Evolutionary conservation across 768 basidiomycete genomes (phyloP).

Genomic region (Amanita rubescens): DNA sequence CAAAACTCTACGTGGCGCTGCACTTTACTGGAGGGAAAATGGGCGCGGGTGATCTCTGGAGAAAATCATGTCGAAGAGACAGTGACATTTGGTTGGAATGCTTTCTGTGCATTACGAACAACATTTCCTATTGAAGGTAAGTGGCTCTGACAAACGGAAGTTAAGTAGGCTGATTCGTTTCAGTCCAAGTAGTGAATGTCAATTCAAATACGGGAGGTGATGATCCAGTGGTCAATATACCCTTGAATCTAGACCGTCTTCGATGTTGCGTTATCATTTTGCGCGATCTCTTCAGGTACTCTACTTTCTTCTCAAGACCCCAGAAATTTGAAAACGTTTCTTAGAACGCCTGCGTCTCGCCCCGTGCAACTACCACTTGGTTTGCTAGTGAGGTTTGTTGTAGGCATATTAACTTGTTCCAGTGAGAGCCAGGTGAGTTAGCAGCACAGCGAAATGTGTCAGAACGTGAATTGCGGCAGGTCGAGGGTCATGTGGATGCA

Average conservation of each 20-base stretch:
- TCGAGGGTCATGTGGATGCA: constrained; percentile 42
- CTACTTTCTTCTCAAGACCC: neutral
- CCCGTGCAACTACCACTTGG: constrained; percentile 70
- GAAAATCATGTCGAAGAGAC: constrained; percentile 69
- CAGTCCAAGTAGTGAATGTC: constrained; percentile 3
- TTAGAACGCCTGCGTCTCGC: constrained; percentile 48
- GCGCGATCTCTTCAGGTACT: constrained; percentile 47
- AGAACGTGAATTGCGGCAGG: constrained; percentile 23
- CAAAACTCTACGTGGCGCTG: constrained; percentile 52
- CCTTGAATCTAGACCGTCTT: constrained; percentile 57
- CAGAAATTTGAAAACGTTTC: neutral
- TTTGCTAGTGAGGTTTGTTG: constrained; percentile 42
- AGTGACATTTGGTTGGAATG: constrained; percentile 55
- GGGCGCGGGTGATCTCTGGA: constrained; percentile 64
- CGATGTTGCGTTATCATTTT: constrained; percentile 46
- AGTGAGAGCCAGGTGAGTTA: constrained; percentile 36
- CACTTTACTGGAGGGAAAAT: constrained; percentile 77
- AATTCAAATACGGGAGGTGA: constrained; percentile 15
- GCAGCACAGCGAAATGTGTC: neutral
- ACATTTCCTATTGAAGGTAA: constrained; percentile 48
- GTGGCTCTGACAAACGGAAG: neutral
- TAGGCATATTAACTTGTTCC: constrained; percentile 42
- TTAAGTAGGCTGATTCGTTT: neutral
- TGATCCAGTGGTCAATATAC: constrained; percentile 43
- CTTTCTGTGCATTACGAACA: constrained; percentile 49